Evolutionary conservation across 441 rosid genomes (phyloP), one percentile per base, ranked within the genome.

Genomic region (Syzygium syzygioides): DNA sequence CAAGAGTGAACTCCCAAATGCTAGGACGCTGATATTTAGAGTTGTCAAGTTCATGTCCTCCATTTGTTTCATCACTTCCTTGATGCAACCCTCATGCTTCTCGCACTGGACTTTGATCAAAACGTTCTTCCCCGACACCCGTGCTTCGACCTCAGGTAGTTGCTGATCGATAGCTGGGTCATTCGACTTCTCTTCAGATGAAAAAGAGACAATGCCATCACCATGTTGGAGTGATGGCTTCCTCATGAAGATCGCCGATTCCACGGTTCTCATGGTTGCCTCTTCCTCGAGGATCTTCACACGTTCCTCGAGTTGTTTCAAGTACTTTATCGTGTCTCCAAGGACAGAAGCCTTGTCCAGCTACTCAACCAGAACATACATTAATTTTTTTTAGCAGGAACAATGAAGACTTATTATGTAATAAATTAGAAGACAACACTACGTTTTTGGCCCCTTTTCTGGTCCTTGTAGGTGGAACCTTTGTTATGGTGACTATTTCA

Each of bases 281-380:
- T 85, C 87, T 85, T 85, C 66, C 87, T 85, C 53, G 5, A 85
- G 87, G 4, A 20, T 55, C 87, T 55, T 85, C 12, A 23, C n/a
- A 5, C 66, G 87, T 45, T 59, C 87, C 50, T 85, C 64, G 6
- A 85, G 87, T 3, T 55, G 64, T 85, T 85, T 85, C 66, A 85
- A 50, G 87, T 85, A 59, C 48, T 85, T 85, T 34, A 85, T 55
- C 12, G 87, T 45, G 20, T 55, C 87, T 59, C 64, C 87, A 23
- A 85, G 64, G 28, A 85, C 48, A 13, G 87, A 85, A 85, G 87
- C 87, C 66, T 85, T 85, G 87, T 85, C 87, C 66, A 85, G 53
- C 87, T 85, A 45, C 7, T 2, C 83, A 23, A 12, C 83, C 83
- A 23, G 52, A 76, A 76, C 83, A 37, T 76, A 20, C 12, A 12